Conservation (phyloP, 1,284 basidiomycete species). For the Sanghuangporus sanghuang region DNA sequence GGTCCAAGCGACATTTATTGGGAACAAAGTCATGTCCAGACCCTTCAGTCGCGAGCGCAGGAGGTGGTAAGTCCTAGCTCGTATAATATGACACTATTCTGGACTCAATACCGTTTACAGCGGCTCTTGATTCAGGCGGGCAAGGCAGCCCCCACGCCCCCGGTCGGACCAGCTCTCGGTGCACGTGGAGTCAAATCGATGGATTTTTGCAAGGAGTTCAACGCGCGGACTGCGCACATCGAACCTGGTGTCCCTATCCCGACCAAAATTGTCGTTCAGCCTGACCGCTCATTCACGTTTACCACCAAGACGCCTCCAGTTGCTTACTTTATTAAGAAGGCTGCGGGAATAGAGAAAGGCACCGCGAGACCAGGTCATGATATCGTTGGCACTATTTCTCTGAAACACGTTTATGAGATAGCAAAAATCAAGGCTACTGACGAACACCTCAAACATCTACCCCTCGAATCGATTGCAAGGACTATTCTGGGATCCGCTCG, state of each 20-base stretch:
- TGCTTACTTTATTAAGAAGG: slow-evolving; percentile 91
- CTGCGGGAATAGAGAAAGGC: slow-evolving; percentile 88
- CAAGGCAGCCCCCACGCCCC: slow-evolving; percentile 94
- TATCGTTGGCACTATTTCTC: slow-evolving; percentile 74
- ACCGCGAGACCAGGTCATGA: slow-evolving; percentile 76
- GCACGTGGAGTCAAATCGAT: slow-evolving; percentile 98
- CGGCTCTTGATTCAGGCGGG: slow-evolving; percentile 89
- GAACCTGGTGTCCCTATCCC: slow-evolving; percentile 86
- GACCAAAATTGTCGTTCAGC: slow-evolving; percentile 87
- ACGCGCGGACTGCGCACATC: slow-evolving; percentile 85
- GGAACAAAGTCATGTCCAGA: slow-evolving; percentile 47
- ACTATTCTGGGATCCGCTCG: slow-evolving; percentile 82
- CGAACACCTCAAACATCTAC: slow-evolving; percentile 79
- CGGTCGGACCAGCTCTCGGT: slow-evolving; percentile 95
- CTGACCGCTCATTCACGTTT: slow-evolving; percentile 95
- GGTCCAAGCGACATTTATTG: neutral
- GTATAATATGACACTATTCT: slow-evolving; percentile 7
- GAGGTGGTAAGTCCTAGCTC: slow-evolving; percentile 47
- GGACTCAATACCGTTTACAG: slow-evolving; percentile 33
- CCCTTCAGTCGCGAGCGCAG: slow-evolving; percentile 50
- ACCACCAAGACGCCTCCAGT: slow-evolving; percentile 87
- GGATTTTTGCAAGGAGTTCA: slow-evolving; percentile 99
- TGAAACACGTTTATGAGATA: slow-evolving; percentile 99
- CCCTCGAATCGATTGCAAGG: slow-evolving; percentile 82
- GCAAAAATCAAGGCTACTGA: slow-evolving; percentile 95